A percentile compares a stretch with the other conserved stretches of the same genome.
Conservation (phyloP, 352 stramenopile genomes). For the Blastocystis sp. region DNA sequence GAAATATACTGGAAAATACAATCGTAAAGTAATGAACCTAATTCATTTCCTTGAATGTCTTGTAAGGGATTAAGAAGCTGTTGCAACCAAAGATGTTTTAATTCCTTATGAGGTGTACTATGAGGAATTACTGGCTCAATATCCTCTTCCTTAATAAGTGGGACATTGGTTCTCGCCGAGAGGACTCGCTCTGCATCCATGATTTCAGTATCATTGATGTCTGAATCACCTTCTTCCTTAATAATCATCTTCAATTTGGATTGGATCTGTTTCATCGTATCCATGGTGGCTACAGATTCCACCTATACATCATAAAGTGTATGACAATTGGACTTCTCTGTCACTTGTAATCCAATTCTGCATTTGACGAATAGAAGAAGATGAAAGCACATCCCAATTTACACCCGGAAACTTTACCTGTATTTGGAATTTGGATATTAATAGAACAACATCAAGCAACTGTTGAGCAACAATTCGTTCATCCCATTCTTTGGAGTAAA, state of each 20-base stretch:
- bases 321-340: neutral
- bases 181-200: neutral
- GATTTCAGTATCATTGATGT: neutral
- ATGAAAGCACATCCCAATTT: neutral
- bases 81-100: neutral
- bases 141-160: neutral
- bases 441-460: neutral
- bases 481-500: neutral
- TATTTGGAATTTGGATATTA: neutral
- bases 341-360: constrained; percentile 45
- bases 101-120: neutral
- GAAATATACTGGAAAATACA: neutral
- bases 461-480: neutral
- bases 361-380: constrained; percentile 4
- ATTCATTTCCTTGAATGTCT: neutral
- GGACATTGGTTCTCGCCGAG: neutral
- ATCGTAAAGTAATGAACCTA: neutral
- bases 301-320: neutral
- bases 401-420: neutral
- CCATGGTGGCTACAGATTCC: neutral
- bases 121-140: neutral
- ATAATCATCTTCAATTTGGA: neutral
- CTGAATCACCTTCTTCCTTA: constrained; percentile 8
- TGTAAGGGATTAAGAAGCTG: neutral
- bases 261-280: neutral